phyloP scores from a whole-genome alignment of 306 rosid species.

The Prunus armeniaca region DNA sequence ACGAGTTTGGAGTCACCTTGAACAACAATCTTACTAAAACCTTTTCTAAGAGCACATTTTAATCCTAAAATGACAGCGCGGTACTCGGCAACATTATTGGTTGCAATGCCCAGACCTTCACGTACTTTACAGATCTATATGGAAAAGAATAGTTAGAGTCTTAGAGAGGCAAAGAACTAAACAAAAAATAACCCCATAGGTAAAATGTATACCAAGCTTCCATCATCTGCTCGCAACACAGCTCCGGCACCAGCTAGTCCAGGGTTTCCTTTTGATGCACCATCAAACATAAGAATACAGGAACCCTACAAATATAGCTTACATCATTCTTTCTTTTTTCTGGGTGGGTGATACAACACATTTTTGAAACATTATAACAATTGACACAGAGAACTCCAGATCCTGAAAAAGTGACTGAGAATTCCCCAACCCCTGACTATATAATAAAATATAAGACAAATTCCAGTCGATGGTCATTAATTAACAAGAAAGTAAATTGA shows the following conservation, averaged over 20 bases:
- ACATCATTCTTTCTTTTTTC: background rate
- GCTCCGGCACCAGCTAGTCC: constrained; percentile 97
- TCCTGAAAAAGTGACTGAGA: background rate
- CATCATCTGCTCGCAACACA: constrained; percentile 68
- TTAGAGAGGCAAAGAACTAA: constrained; percentile 1
- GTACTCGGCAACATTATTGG: constrained; percentile 87
- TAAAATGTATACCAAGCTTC: constrained; percentile 63
- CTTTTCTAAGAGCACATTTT: constrained; percentile 76
- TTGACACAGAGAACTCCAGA: background rate
- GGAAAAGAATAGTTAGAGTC: constrained; percentile 34
- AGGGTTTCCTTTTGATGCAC: constrained; percentile 91
- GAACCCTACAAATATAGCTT: constrained; percentile 45
- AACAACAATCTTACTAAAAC: constrained; percentile 55
- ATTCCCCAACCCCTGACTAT: background rate
- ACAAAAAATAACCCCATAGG: constrained; percentile 5
- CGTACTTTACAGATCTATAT: constrained; percentile 73
- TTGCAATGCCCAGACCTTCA: constrained; percentile 82
- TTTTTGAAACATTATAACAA: background rate
- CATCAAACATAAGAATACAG: constrained; percentile 77
- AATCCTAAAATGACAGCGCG: constrained; percentile 83
- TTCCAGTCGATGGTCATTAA: too few relatives aligned
- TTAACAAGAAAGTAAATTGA: background rate
- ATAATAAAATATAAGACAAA: too few relatives aligned
- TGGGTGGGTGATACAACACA: background rate
- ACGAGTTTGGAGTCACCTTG: constrained; percentile 94